Base-by-base conservation (phyloP, 1,139 yeast genomes). In the Saccharomyces hybrid region DNA sequence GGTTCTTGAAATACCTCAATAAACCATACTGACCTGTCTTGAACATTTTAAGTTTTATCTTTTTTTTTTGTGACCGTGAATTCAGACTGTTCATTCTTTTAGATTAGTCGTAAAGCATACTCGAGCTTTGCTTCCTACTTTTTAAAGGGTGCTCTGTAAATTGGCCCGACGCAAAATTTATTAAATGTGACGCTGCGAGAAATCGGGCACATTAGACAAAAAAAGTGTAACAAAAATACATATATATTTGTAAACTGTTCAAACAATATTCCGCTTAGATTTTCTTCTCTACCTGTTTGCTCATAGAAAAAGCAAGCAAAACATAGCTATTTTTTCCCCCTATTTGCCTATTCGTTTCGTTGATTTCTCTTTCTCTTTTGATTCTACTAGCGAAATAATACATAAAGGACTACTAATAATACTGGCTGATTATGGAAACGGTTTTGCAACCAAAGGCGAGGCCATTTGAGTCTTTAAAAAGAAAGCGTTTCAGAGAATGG, bases 1-100 rank as follows among this genome's bases (percentile, higher is more conserved):
- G 56, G 70, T 86, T 9, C 71, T 89, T 57, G 76, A 78, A 65
- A 79, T 85, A 62, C 81, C 83, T 34, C 74, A 75, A 62, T 73
- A 63, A 60, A 16, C 11, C 25, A 16, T 38, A 20, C 13, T 16
- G 4, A 2, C 2, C n/a, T 7, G 23, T 20, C 23, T 20, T 20
- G 23, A 20, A 3, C 23, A 20, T 20, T 20, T 20, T 20, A 20
- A 20, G 23, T 20, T 20, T 20, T 3, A 3, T 3, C 23, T 20
- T 38, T 38, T 38, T 13, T 38, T 2, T 38, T 38, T 20, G 44
- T 38, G 44, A 16, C 3, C 16, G 20, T 26, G 28, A 11, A 9
- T 28, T 42, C 23, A 27, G 13, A 16, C 13, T 23, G 5, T 23
- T 28, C 9, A 27, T 20, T 8, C 4, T 20, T 20, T 3, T 20